These are phyloP conservation scores for Scedosporium dehoogii DNA, from an alignment of 2,329 filamentous ascomycete genomes.

Conservation along the genomic window DNA sequence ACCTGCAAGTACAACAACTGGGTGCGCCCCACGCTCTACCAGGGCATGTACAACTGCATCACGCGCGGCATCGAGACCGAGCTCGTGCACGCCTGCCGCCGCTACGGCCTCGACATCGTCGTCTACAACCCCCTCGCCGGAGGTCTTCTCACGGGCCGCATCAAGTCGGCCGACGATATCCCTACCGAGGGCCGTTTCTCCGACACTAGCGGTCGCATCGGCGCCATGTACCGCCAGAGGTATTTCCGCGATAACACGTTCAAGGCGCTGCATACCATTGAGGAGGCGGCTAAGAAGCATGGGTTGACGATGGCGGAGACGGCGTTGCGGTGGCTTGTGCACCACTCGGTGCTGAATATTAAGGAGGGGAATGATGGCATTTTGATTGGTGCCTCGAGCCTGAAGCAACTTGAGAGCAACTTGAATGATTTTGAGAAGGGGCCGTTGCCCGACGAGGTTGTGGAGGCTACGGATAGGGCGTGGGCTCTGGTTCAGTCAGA, in stretches of 20 bases:
- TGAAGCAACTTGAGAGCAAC: conserved; percentile 48
- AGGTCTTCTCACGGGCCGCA: conserved; percentile 71
- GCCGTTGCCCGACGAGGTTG: conserved; percentile 65
- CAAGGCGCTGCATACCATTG: conserved; percentile 56
- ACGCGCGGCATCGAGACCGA: conserved; percentile 67
- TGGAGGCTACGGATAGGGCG: conserved; percentile 65
- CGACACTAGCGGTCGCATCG: conserved; percentile 38
- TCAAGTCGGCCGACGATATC: conserved; percentile 53
- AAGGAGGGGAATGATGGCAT: conserved; percentile 47
- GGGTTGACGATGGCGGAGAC: conserved; percentile 61
- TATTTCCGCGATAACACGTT: conserved; percentile 62
- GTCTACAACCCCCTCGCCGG: conserved; percentile 77
- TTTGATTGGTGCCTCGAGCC: conserved; percentile 48
- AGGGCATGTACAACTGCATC: conserved; percentile 81
- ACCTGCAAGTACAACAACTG: conserved; percentile 70
- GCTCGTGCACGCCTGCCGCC: conserved; percentile 60
- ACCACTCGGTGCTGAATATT: conserved; percentile 54
- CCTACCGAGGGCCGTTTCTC: conserved; percentile 64
- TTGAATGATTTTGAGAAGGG: conserved; percentile 53
- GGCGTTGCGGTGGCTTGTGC: conserved; percentile 62
- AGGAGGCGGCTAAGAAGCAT: conserved; percentile 57
- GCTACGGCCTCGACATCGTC: conserved; percentile 70
- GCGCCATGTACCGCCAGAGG: conserved; percentile 50
- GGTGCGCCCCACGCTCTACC: conserved; percentile 77
- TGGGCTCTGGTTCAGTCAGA: conserved; percentile 61